phyloP scores from a whole-genome alignment of 768 basidiomycete genomes.

The Chiua virens region DNA sequence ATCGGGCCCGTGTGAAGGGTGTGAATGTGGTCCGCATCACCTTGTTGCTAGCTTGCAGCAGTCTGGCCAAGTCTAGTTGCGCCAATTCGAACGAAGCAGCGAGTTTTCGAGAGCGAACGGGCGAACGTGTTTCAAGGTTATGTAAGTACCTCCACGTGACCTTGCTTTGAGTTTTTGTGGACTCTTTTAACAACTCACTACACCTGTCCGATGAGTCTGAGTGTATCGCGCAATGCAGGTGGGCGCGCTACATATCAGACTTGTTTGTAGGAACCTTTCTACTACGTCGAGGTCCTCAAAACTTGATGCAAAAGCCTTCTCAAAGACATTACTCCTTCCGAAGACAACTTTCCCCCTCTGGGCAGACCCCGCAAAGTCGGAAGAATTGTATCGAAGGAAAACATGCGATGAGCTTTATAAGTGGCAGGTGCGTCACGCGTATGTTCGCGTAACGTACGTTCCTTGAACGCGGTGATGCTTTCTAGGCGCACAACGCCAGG shows the following conservation, averaged over 20 bases:
- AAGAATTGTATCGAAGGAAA: conserved; percentile 53
- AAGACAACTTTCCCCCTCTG: conserved; percentile 79
- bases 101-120: too few species aligned
- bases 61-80: too few species aligned
- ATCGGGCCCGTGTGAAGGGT: too few species aligned
- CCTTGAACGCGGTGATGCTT: neutral
- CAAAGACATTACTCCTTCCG: conserved; percentile 74
- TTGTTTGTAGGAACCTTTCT: conserved; percentile 14
- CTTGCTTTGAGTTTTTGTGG: too few species aligned
- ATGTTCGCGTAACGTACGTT: neutral
- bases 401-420: conserved; percentile 75
- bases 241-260: conserved; percentile 8
- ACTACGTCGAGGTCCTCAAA: conserved; percentile 4
- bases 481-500: conserved; percentile 62
- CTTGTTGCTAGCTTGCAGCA: too few species aligned
- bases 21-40: too few species aligned
- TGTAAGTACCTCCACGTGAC: too few species aligned
- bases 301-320: conserved; percentile 40
- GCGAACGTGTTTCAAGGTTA: too few species aligned
- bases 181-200: too few species aligned
- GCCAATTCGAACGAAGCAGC: too few species aligned
- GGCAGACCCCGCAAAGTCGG: conserved; percentile 61
- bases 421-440: conserved; percentile 62
- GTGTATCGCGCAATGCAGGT: conserved; percentile 16
- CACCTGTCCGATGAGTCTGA: conserved; percentile 16